These are phyloP conservation scores for Penicillium flavigenum DNA, from an alignment of 495 filamentous ascomycete species.

Conservation along the genomic window DNA sequence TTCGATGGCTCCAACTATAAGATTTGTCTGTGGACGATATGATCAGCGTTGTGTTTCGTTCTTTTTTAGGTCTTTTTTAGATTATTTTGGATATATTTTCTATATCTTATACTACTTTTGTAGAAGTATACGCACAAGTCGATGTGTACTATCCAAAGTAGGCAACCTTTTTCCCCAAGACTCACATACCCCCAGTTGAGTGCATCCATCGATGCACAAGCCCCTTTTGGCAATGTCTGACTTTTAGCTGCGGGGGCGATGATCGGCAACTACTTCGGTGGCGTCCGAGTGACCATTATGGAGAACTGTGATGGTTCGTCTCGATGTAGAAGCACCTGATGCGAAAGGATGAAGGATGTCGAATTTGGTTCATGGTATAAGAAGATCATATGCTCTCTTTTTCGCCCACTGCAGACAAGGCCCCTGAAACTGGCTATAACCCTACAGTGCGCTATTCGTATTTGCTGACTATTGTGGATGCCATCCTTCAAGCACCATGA, in stretches of 20 bases:
- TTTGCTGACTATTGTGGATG: slow-evolving; percentile 5
- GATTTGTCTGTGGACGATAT: slow-evolving; percentile 4
- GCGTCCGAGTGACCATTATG: background rate
- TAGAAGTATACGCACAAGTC: background rate
- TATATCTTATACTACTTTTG: background rate
- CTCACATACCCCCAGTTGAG: background rate
- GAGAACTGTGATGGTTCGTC: slow-evolving; percentile 6
- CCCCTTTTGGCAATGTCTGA: slow-evolving; percentile 3
- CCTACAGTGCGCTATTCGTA: background rate
- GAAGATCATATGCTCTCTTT: background rate
- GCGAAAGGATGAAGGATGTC: background rate
- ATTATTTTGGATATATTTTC: no score
- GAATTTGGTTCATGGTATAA: background rate
- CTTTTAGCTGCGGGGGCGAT: background rate
- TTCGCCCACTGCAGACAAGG: background rate
- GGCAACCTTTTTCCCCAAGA: background rate
- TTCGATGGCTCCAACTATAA: slow-evolving; percentile 5
- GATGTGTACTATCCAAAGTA: background rate
- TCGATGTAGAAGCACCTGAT: background rate
- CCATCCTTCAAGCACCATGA: slow-evolving; percentile 9
- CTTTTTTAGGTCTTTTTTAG: no score
- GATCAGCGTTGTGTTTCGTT: no score
- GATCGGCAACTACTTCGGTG: slow-evolving; percentile 1
- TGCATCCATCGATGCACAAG: background rate
- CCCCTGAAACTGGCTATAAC: background rate